phyloP scores from a whole-genome alignment of 352 stramenopile species.

The Blastocystis sp. region DNA sequence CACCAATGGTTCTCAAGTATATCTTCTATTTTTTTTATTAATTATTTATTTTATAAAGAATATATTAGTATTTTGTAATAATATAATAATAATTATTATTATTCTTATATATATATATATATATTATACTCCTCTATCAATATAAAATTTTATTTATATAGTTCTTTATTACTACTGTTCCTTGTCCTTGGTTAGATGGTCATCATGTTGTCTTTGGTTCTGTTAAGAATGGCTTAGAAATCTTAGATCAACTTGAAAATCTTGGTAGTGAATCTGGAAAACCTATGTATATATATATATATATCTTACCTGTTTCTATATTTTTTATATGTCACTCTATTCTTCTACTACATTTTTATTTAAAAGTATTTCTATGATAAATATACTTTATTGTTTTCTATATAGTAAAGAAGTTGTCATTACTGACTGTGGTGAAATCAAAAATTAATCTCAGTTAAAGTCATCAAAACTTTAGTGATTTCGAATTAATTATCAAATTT shows the following conservation, averaged over 20 bases:
- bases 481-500: no score
- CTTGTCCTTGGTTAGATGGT: conserved; percentile 81
- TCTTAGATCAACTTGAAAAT: conserved; percentile 47
- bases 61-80: no score
- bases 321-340: no score
- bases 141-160: conserved; percentile 77
- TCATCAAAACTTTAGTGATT: no score
- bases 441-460: no score
- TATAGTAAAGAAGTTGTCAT: conserved; percentile 12
- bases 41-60: conserved; percentile 40
- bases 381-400: no score
- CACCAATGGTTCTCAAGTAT: conserved; percentile 62
- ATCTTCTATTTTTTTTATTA: conserved; percentile 49
- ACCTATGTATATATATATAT: neutral
- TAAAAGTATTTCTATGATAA: no score
- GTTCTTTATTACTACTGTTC: conserved; percentile 69
- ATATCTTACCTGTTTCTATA: no score
- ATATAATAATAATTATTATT: no score
- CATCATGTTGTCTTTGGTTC: conserved; percentile 92
- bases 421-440: conserved; percentile 15
- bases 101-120: no score
- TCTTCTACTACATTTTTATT: no score
- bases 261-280: conserved; percentile 39
- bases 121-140: neutral
- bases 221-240: conserved; percentile 48